Percentiles rank a stretch among this genome's conserved stretches.
phyloP scores from a whole-genome alignment of 1,139 yeast genomes.

The Hyphopichia fennica region DNA sequence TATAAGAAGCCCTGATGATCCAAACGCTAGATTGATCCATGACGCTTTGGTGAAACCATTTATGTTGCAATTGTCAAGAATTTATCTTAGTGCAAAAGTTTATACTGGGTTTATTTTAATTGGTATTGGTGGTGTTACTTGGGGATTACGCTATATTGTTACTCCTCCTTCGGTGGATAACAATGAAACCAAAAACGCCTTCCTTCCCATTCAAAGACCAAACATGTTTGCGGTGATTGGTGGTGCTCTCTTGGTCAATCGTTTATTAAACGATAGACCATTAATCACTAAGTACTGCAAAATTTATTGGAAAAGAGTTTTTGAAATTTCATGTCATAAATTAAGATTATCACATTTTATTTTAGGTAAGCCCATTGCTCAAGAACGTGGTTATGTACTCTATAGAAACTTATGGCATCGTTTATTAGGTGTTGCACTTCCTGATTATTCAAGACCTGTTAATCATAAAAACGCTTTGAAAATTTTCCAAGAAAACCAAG shows the following conservation, averaged over 20 bases:
- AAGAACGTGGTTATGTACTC: conserved; percentile 71
- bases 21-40: conserved; percentile 82
- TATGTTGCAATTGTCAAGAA: conserved; percentile 67
- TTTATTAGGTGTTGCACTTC: conserved; percentile 33
- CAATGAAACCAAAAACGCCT: conserved; percentile 13
- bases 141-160: conserved; percentile 45
- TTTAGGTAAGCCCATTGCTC: conserved; percentile 63
- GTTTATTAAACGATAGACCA: conserved; percentile 8
- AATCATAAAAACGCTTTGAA: conserved; percentile 45
- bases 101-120: conserved; percentile 70
- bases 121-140: conserved; percentile 73
- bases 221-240: conserved; percentile 6
- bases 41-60: conserved; percentile 84
- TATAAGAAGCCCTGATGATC: conserved; percentile 93
- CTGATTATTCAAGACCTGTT: conserved; percentile 63
- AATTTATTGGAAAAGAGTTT: conserved; percentile 63
- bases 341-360: conserved; percentile 79
- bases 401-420: conserved; percentile 54
- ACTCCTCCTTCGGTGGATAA: conserved; percentile 10
- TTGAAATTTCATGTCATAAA: conserved; percentile 54
- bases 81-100: conserved; percentile 71
- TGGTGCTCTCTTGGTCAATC: conserved; percentile 6
- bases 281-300: conserved; percentile 37
- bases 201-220: conserved; percentile 25
- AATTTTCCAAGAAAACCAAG: conserved; percentile 42